Conservation (phyloP, 768 basidiomycete species). For the Suillus paluster region DNA sequence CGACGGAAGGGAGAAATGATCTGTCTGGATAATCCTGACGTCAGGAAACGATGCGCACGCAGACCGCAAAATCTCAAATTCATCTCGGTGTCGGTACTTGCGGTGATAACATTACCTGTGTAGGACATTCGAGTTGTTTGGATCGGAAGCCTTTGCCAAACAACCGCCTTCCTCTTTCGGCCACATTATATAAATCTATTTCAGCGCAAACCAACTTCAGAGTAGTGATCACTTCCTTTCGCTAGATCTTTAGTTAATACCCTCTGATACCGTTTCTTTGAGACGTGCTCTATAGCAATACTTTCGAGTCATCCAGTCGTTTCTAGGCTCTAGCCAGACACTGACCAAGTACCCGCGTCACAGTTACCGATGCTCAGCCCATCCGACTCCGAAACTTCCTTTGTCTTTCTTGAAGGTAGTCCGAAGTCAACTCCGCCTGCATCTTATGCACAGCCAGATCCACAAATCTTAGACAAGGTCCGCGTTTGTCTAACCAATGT, state of each 20-base stretch:
- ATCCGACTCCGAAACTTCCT: slow-evolving; percentile 50
- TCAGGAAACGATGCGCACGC: background rate
- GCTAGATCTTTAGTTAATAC: background rate
- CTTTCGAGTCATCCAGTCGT: background rate
- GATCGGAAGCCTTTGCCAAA: slow-evolving; percentile 36
- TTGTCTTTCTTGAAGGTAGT: slow-evolving; percentile 47
- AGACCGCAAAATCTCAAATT: background rate
- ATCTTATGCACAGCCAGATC: slow-evolving; percentile 1
- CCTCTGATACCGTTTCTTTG: background rate
- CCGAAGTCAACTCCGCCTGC: slow-evolving; percentile 11
- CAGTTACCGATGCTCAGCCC: slow-evolving; percentile 24
- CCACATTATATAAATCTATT: background rate
- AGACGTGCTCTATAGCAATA: background rate
- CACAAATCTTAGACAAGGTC: slow-evolving; percentile 1
- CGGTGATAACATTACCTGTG: background rate
- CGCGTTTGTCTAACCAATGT: background rate
- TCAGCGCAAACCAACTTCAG: background rate
- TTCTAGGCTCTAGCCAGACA: background rate
- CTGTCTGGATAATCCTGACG: background rate
- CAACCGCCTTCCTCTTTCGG: slow-evolving; percentile 18
- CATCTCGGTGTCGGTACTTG: background rate
- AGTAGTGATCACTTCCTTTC: background rate
- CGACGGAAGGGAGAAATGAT: background rate
- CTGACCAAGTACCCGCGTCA: background rate
- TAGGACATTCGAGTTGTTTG: slow-evolving; percentile 33